Evolutionary conservation across 2,329 filamentous ascomycete species (phyloP).

Genomic region (Aspergillus alliaceus): DNA sequence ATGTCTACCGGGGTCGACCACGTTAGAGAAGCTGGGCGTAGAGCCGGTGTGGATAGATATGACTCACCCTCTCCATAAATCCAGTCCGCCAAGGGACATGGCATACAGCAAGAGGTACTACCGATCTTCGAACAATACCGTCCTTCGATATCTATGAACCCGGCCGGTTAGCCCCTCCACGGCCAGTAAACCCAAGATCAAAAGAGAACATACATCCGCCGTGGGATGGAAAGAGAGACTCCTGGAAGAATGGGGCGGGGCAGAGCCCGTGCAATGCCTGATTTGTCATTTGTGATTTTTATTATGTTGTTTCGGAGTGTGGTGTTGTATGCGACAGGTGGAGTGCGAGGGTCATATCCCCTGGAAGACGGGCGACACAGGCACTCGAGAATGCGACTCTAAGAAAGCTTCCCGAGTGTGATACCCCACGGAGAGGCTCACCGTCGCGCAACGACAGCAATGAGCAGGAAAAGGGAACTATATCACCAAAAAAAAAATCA

Average conservation of each 20-base stretch:
- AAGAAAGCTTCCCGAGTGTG: constrained; percentile 5
- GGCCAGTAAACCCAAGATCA: constrained; percentile 3
- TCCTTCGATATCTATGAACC: constrained; percentile 56
- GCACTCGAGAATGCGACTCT: neutral
- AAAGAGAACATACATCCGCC: constrained; percentile 65
- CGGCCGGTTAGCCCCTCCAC: neutral
- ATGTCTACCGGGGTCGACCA: constrained; percentile 42
- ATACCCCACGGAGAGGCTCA: constrained; percentile 22
- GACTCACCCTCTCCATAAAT: constrained; percentile 57
- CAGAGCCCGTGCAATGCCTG: constrained; percentile 52
- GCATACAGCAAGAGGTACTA: constrained; percentile 73
- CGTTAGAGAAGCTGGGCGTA: neutral
- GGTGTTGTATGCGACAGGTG: constrained; percentile 11
- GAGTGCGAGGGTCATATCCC: constrained; percentile 15
- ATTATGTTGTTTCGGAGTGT: neutral
- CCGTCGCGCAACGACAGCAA: constrained; percentile 17
- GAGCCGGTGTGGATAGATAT: no score
- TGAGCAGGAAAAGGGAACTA: constrained; percentile 2
- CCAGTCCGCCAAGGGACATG: constrained; percentile 85
- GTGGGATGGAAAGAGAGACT: constrained; percentile 56
- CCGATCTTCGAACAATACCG: constrained; percentile 58
- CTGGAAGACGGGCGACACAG: neutral
- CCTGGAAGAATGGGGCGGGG: constrained; percentile 68
- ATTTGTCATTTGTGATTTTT: constrained; percentile 22
- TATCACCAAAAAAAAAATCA: neutral